Percentiles rank a stretch among this genome's conserved stretches.
Evolutionary conservation across 345 rosid species (phyloP).

Genomic region (Populus simonii): DNA sequence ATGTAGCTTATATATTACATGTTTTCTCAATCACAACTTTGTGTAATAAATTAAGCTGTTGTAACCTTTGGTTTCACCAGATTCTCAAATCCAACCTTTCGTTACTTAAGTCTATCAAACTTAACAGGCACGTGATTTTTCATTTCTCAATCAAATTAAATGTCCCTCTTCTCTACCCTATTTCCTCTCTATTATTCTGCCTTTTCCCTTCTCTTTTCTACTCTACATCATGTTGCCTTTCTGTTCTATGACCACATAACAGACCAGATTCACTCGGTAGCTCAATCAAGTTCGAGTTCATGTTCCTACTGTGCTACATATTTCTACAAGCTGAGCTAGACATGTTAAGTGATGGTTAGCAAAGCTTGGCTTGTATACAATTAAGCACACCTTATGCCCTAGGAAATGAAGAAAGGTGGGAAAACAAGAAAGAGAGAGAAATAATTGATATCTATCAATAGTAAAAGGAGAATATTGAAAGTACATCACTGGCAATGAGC

Average conservation of each 20-base stretch:
- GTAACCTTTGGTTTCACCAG: neutral
- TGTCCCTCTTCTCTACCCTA: neutral
- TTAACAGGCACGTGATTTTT: neutral
- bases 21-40: neutral
- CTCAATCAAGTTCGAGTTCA: neutral
- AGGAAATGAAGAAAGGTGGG: neutral
- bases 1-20: neutral
- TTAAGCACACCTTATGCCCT: neutral
- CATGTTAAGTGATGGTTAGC: neutral
- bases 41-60: neutral
- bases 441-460: neutral
- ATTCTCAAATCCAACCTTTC: neutral
- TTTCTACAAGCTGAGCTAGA: neutral
- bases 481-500: constrained; percentile 61
- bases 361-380: neutral
- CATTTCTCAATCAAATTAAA: neutral
- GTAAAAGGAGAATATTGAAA: constrained; percentile 3
- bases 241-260: neutral
- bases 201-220: neutral
- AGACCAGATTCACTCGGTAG: neutral
- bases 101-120: too few relatives aligned
- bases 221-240: neutral
- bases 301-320: neutral
- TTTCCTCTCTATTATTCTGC: neutral
- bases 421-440: neutral